Base-by-base conservation (phyloP, 1,139 yeast genomes). In the Lodderomyces theae region DNA sequence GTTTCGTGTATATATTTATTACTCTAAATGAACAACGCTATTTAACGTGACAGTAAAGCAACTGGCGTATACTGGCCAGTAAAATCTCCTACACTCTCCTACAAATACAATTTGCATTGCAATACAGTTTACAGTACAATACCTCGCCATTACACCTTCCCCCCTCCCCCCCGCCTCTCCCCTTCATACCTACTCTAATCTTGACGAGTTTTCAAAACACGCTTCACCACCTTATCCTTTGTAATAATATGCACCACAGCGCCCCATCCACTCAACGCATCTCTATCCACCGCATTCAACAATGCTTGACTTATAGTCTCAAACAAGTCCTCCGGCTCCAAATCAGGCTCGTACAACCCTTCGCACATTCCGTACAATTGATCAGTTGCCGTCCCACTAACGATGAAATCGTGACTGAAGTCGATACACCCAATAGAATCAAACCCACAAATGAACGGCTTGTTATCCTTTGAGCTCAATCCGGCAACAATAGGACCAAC, bases 321-420 rank as follows among this genome's bases (percentile, higher is more conserved):
- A 61, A 94, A 94, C 56, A 94, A 73, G 61, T 92, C 97, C 52
- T 94, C 98, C 4, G 98, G 92, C 62, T 81, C 97, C 54, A 92
- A 73, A 57, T 85, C 70, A 31, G 97, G 97, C 64, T 92, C 97
- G 65, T 88, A 92, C 46, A 94, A 73, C n/a, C 95, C 79, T 68
- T 92, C 98, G 66, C 98, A 94, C 97, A 92, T 92, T 64, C 99
- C 99, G 58, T 84, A 92, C 46, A 94, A 72, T 66, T 94, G 98
- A 58, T 92, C 97, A 18, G 89, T 70, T 4, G 97, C 97, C 2
- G 98, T 94, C 44, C 99, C 99, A 48, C 92, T 75, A n/a, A 94
- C 98, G 34, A 88, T 88, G 61, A 94, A 94, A 65, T 92, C 98
- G 54, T 88, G 80, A 41, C 97, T 95, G 56, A 78, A 86, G 63